A percentile compares a stretch with the other conserved stretches of the same genome.
Conservation (phyloP, 2,329 filamentous ascomycete species). For the Emericellopsis cladophorae region DNA sequence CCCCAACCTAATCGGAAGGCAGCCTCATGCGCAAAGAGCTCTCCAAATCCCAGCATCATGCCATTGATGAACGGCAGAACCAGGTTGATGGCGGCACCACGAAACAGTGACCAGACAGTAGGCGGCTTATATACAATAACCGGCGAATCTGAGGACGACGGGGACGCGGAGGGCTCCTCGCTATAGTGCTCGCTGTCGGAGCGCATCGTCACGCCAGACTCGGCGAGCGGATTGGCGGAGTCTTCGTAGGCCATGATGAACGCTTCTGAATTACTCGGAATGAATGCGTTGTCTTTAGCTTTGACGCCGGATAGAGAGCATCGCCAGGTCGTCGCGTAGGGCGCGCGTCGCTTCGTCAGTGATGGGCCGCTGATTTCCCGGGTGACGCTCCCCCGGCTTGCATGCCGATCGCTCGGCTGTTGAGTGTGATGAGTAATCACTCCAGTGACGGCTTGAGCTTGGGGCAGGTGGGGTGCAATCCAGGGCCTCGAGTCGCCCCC, state of each 20-base stretch:
- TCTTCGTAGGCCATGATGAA: constrained; percentile 41
- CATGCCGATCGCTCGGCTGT: no score
- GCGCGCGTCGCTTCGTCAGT: no score
- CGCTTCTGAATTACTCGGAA: neutral
- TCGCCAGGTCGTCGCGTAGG: no score
- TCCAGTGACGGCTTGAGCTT: no score
- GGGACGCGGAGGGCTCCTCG: constrained; percentile 48
- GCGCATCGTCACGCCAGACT: constrained; percentile 64
- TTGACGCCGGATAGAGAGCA: no score
- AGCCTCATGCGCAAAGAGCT: constrained; percentile 90
- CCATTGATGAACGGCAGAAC: constrained; percentile 92
- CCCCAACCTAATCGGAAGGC: constrained; percentile 91
- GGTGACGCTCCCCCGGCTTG: no score
- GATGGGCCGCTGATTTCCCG: no score
- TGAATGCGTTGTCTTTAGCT: no score
- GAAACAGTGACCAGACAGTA: constrained; percentile 71
- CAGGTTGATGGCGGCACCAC: constrained; percentile 92
- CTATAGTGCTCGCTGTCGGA: constrained; percentile 77
- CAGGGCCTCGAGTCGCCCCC: no score
- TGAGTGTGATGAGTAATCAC: no score
- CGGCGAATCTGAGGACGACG: constrained; percentile 48
- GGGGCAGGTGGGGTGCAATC: no score
- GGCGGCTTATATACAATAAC: constrained; percentile 83
- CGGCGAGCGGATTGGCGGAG: constrained; percentile 42
- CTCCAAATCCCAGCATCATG: constrained; percentile 95